Evolutionary conservation across 352 stramenopile genomes (phyloP), one percentile per base, ranked within the genome.

Genomic region (Peronospora destructor): DNA sequence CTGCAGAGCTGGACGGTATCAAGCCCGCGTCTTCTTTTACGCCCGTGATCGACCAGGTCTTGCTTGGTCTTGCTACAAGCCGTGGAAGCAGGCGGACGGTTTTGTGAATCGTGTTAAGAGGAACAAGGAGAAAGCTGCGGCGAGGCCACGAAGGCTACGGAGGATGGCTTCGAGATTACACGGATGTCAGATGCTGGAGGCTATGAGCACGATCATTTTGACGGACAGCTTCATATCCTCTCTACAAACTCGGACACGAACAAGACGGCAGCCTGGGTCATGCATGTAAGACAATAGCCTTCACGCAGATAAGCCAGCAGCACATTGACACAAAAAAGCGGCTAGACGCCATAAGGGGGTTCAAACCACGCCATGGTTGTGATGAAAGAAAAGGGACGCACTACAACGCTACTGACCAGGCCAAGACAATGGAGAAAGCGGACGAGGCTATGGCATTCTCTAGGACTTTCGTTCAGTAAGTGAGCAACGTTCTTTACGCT

Each of bases 131-230:
- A 75, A 89, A 35, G 72, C 69, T 35, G 80, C 80, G 0, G 77
- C 12, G 72, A 73, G 30, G 80, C 68, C 28, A 71, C 51, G n/a
- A 76, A 81, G 52, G 75, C 80, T 16, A 76, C 78, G 59, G 74
- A 65, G 59, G 74, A 65, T 36, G 64, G 61, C 8, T 52, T 75
- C 36, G 73, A 91, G 32, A 75, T 89, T 37, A 70, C 72, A 97
- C 53, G 91, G 82, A 29, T 85, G 95, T 51, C 93, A 97, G 56
- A 88, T 98, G 57, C 80, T 97, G 26, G 96, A 98, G 63, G 77
- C 93, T 29, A 95, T 97, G 54, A 66, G 50, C 28, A 64, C 70
- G 17, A 63, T 84, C 30, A 64, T 89, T 36, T 80, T 82, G 6
- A 87, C 87, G 12, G 91, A 87, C 13, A 88, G 87, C 53, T 89